A percentile compares a stretch with the other conserved stretches of the same genome.
phyloP scores from a whole-genome alignment of 495 filamentous ascomycete species.

The Penicillium canescens region DNA sequence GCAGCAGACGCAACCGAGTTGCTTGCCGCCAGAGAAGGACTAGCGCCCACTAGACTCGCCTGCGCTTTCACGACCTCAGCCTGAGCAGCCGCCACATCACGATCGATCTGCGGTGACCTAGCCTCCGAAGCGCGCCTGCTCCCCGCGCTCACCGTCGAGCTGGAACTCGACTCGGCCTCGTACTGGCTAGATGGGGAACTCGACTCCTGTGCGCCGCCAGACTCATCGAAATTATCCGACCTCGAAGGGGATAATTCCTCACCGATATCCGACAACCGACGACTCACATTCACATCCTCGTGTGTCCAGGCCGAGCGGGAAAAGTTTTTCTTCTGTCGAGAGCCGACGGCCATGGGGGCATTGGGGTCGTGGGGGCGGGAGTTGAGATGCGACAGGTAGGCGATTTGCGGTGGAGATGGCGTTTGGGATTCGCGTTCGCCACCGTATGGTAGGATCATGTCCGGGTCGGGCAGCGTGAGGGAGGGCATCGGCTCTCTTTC shows the following conservation, averaged over 20 bases:
- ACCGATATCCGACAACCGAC: constrained; percentile 72
- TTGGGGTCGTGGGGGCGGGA: constrained; percentile 23
- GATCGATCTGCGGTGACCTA: constrained; percentile 14
- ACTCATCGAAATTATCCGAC: constrained; percentile 19
- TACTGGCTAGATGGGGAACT: constrained; percentile 12
- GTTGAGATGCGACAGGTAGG: constrained; percentile 40
- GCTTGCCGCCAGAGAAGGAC: constrained; percentile 7
- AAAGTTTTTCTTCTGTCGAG: constrained; percentile 35
- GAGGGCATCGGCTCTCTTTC: constrained; percentile 49
- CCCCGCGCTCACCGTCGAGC: constrained; percentile 41
- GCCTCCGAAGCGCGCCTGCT: constrained; percentile 26
- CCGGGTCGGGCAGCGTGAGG: constrained; percentile 87
- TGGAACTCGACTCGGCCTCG: constrained; percentile 32
- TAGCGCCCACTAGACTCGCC: not conserved
- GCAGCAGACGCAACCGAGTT: constrained; percentile 21
- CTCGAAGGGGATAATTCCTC: constrained; percentile 51
- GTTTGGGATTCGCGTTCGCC: constrained; percentile 56
- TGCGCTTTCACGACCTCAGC: constrained; percentile 10
- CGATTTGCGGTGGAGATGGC: constrained; percentile 46
- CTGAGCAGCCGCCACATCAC: constrained; percentile 10
- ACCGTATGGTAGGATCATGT: constrained; percentile 82
- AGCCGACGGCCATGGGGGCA: constrained; percentile 6
- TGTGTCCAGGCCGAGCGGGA: constrained; percentile 49
- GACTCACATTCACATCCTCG: constrained; percentile 56
- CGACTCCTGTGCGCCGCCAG: constrained; percentile 4